Evolutionary conservation across 1,284 basidiomycete species (phyloP).

Genomic region (Grifola frondosa): DNA sequence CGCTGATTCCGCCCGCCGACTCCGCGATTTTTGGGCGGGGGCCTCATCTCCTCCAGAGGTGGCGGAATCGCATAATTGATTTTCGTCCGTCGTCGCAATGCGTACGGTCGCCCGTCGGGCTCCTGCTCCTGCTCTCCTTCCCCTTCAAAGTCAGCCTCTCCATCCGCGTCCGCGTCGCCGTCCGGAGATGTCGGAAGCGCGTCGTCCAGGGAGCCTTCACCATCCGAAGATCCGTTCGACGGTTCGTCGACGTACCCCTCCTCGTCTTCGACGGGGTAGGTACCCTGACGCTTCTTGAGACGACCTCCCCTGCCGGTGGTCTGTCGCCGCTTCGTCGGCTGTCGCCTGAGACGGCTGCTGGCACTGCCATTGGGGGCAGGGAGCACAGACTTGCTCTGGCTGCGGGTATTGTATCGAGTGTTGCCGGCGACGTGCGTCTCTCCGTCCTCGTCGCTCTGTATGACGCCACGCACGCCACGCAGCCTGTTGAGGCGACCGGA

Average conservation of each 20-base stretch:
- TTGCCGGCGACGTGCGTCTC: too few species aligned
- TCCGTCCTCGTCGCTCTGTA: too few species aligned
- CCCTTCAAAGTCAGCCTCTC: slow-evolving; percentile 42
- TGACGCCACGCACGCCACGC: too few species aligned
- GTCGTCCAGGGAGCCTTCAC: slow-evolving; percentile 58
- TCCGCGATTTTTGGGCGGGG: slow-evolving; percentile 37
- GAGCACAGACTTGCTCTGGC: too few species aligned
- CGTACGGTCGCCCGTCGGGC: slow-evolving; percentile 51
- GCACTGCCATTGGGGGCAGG: too few species aligned
- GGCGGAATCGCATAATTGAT: slow-evolving; percentile 80
- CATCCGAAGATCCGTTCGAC: slow-evolving; percentile 53
- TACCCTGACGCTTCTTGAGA: too few species aligned
- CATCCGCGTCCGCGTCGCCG: slow-evolving; percentile 47
- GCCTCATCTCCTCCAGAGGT: slow-evolving; percentile 66
- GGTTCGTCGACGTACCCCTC: slow-evolving; percentile 49
- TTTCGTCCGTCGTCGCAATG: slow-evolving; percentile 59
- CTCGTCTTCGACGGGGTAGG: too few species aligned
- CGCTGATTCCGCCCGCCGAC: slow-evolving; percentile 25
- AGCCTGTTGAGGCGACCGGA: too few species aligned
- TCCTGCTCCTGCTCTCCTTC: slow-evolving; percentile 37
- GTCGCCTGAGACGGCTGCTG: too few species aligned
- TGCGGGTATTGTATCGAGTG: too few species aligned
- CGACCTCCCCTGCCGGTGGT: too few species aligned
- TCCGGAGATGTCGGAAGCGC: slow-evolving; percentile 47
- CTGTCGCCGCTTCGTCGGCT: too few species aligned